Conservation (phyloP, 2,329 filamentous ascomycete species). For the Diplocarpon mali region DNA sequence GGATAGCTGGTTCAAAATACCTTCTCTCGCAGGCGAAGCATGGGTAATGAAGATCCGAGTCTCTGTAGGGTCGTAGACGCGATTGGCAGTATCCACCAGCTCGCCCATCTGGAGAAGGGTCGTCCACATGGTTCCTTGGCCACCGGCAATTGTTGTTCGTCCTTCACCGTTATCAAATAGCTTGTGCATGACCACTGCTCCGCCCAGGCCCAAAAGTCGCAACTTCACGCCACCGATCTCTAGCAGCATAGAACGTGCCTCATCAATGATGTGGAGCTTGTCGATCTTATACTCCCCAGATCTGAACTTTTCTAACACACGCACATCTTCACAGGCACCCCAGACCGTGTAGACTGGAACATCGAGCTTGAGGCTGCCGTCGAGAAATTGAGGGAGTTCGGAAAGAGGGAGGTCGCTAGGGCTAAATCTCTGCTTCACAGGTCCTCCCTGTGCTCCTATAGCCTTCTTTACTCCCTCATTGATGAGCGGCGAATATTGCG, state of each 20-base stretch:
- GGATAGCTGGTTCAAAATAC: slow-evolving; percentile 92
- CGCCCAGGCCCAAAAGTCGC: slow-evolving; percentile 82
- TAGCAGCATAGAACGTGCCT: slow-evolving; percentile 88
- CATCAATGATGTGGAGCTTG: slow-evolving; percentile 97
- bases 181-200: slow-evolving; percentile 99
- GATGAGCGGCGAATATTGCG: slow-evolving; percentile 93
- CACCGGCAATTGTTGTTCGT: slow-evolving; percentile 93
- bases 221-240: slow-evolving; percentile 95
- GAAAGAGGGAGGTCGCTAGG: slow-evolving; percentile 80
- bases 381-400: slow-evolving; percentile 80
- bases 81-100: slow-evolving; percentile 92
- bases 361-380: slow-evolving; percentile 80
- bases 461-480: slow-evolving; percentile 63
- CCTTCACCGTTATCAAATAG: slow-evolving; percentile 98
- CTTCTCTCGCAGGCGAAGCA: slow-evolving; percentile 90
- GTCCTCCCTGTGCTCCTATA: slow-evolving; percentile 55
- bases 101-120: slow-evolving; percentile 97
- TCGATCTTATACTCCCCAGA: slow-evolving; percentile 96
- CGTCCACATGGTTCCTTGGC: slow-evolving; percentile 99
- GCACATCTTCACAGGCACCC: slow-evolving; percentile 97
- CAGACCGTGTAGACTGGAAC: slow-evolving; percentile 98
- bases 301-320: slow-evolving; percentile 92
- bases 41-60: slow-evolving; percentile 95
- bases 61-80: slow-evolving; percentile 96
- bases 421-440: slow-evolving; percentile 77